Evolutionary conservation across 2,329 filamentous ascomycete species (phyloP), one percentile per base, ranked within the genome.

Genomic region (Pseudogymnoascus sp.): DNA sequence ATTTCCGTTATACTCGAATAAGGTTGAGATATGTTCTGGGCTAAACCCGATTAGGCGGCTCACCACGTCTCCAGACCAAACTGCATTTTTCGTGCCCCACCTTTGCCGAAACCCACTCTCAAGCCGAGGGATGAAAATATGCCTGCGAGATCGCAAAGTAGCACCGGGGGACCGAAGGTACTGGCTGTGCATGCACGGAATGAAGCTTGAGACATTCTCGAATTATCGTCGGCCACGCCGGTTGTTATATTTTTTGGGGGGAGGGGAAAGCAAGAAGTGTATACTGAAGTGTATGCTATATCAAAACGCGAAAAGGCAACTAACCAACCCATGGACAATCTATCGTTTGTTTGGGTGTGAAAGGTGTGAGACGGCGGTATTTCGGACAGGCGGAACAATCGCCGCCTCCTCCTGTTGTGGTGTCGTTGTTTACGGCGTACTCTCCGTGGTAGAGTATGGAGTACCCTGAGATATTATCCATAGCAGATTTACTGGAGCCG

Each of bases 31-130:
- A 33, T 56, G 28, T 22, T 56, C n/a, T 12, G 8, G 28, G 16
- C 50, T 56, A 56, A 4, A 7, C 28, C 50, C 2, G 28, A 56
- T 56, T 56, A 56, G 50, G 50, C 28, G 50, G 50, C 28, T 56
- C 50, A 56, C 35, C 59, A 46, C 35, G 59, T 61, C 59, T 61
- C 59, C 59, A 61, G 59, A 61, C 59, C 59, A 61, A 38, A 46
- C 35, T 46, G 59, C 35, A 46, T 40, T 61, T 61, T 61, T 61
- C 59, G 19, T 6, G 35, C 28, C 50, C 50, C 50, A 56, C 50
- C 50, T 56, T 33, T 33, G 50, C 50, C 28, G 50, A 33, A 56
- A 56, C n/a, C 50, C 50, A 56, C 50, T 33, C n/a, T 12, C 19
- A 56, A 56, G 50, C 50, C 50, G 50, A 56, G 50, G 50, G 50